Base-by-base conservation (phyloP, 345 rosid genomes). In the Acer yangbiense region DNA sequence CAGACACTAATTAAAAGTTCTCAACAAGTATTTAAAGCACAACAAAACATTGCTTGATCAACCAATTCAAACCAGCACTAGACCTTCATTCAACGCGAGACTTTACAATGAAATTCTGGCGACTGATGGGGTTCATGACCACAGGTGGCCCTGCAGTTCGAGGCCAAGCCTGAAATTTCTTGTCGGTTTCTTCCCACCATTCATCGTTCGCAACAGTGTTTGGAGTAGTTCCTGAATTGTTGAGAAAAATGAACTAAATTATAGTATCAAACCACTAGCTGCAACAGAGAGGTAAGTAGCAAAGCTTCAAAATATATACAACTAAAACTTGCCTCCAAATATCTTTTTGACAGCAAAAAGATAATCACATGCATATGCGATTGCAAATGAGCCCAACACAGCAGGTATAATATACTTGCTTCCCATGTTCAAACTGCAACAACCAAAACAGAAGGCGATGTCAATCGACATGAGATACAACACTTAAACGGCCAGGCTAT, bases 161-260 rank as follows among this genome's bases (percentile, higher is more conserved):
- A 11, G 99, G 99, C 99, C 99, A 95, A 8, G 96, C 93, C 87
- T 90, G 99, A 80, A 95, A 85, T 46, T 86, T 93, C 90, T 91
- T 92, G 82, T 93, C 98, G 0, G 97, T 95, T 58, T 89, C 97
- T n/a, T 82, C 88, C 94, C 87, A 85, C 99, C 99, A 91, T 69
- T 81, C 91, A 57, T 95, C 90, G 88, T 80, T 82, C 11, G 93
- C 76, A 68, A 91, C 89, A 29, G 98, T 93, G 23, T 68, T 43
- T 20, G 98, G 97, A 13, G 95, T 95, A 21, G 90, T 81, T 20
- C 98, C 98, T 95, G 87, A 43, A 64, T 17, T 41, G 63, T 65
- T 16, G 68, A 58, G 3, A 73, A 62, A 70, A 18, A 27, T 7
- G 39, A 60, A 7, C 61, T 6, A 61, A 18, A 4, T 5, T 13